Conservation (phyloP, 306 rosid species). For the Clitoria ternatea region DNA sequence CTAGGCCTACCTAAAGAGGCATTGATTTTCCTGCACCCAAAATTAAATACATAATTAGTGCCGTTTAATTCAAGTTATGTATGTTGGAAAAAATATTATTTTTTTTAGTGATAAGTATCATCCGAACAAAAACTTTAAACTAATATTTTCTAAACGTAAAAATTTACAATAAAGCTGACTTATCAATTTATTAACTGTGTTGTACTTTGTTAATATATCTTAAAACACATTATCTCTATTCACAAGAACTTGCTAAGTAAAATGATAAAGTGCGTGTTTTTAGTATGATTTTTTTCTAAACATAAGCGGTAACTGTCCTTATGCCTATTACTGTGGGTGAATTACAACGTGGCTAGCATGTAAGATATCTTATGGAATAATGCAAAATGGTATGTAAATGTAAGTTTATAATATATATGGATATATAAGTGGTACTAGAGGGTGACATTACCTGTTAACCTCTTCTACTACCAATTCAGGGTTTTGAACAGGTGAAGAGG, state of each 20-base stretch:
- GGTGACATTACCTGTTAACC: constrained; percentile 66
- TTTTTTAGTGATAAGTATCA: too few relatives aligned
- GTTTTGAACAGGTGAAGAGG: constrained; percentile 47
- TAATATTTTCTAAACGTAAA: too few relatives aligned
- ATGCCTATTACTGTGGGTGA: not conserved
- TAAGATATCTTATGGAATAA: not conserved
- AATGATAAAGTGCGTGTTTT: too few relatives aligned
- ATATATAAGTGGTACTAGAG: not conserved
- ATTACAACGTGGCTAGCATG: not conserved
- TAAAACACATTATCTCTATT: not conserved
- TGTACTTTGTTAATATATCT: too few relatives aligned
- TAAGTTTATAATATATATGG: not conserved
- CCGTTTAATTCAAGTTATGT: too few relatives aligned
- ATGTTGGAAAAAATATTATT: not conserved
- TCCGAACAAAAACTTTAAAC: too few relatives aligned
- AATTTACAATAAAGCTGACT: too few relatives aligned
- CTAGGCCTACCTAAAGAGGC: constrained; percentile 46
- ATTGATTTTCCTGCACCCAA: constrained; percentile 50
- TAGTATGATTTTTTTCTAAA: too few relatives aligned
- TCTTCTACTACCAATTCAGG: constrained; percentile 62
- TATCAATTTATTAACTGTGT: too few relatives aligned
- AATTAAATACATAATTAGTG: not conserved
- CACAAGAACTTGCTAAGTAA: not conserved
- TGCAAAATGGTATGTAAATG: not conserved
- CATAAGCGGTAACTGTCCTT: too few relatives aligned